These are phyloP conservation scores for Cotoneaster glaucophyllus DNA, from an alignment of 306 rosid species.

Conservation along the genomic window DNA sequence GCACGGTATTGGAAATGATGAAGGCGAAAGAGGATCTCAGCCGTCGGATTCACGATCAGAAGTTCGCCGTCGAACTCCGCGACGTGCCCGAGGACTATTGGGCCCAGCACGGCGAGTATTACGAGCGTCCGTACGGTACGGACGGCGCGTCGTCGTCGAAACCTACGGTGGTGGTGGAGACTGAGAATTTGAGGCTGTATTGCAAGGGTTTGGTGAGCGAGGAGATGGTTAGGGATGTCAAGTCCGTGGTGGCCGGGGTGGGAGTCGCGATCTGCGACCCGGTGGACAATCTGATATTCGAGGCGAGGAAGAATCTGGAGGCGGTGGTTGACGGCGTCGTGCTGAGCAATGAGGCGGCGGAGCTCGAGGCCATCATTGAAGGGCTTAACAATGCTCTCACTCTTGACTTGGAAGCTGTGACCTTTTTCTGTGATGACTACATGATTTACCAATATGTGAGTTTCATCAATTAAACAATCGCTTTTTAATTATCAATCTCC, in stretches of 20 bases:
- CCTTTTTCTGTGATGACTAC: constrained; percentile 29
- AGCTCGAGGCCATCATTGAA: constrained; percentile 37
- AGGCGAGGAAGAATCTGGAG: constrained; percentile 31
- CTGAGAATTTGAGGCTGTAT: constrained; percentile 29
- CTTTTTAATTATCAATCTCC: background rate
- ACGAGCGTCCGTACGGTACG: constrained; percentile 12
- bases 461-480: background rate
- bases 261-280: constrained; percentile 44
- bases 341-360: constrained; percentile 17
- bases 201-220: constrained; percentile 49
- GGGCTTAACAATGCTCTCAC: constrained; percentile 32
- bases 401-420: constrained; percentile 25
- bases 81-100: constrained; percentile 30
- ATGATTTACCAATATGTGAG: constrained; percentile 46
- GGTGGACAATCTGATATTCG: constrained; percentile 23
- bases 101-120: constrained; percentile 27
- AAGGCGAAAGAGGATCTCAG: constrained; percentile 29
- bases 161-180: constrained; percentile 15
- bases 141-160: background rate
- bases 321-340: constrained; percentile 15
- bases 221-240: constrained; percentile 30
- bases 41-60: constrained; percentile 35
- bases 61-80: constrained; percentile 16
- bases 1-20: constrained; percentile 18
- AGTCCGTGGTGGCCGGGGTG: constrained; percentile 25